phyloP scores from a whole-genome alignment of 164 flowering plant genomes.

The Annona cherimola region DNA sequence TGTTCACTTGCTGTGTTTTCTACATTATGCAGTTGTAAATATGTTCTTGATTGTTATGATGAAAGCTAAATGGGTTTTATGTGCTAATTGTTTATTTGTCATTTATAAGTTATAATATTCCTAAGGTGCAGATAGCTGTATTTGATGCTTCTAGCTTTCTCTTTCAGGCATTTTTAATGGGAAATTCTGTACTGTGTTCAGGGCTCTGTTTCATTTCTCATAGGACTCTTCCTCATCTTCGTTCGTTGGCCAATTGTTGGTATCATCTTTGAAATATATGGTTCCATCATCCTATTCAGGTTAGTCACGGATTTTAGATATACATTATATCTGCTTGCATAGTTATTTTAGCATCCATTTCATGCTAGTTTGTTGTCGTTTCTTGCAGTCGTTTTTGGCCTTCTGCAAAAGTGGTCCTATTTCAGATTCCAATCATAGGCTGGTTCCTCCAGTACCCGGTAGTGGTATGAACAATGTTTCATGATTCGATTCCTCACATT shows the following conservation, averaged over 20 bases:
- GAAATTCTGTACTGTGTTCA: conserved; percentile 21
- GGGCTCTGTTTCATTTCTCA: conserved; percentile 65
- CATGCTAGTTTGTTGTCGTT: conserved; percentile 5
- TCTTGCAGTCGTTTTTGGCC: conserved; percentile 69
- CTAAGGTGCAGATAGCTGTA: background rate
- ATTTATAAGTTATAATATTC: no score
- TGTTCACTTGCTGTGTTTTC: no score
- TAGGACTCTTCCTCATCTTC: conserved; percentile 65
- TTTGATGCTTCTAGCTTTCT: background rate
- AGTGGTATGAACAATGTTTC: conserved; percentile 30
- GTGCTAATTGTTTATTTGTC: background rate
- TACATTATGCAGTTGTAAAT: no score
- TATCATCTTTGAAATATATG: conserved; percentile 62
- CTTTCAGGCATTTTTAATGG: background rate
- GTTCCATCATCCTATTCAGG: conserved; percentile 62
- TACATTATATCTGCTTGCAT: background rate
- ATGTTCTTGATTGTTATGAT: background rate
- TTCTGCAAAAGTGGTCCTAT: conserved; percentile 48
- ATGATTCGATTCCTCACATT: background rate
- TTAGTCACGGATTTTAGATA: conserved; percentile 25
- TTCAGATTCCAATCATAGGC: conserved; percentile 69
- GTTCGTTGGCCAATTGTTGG: conserved; percentile 83
- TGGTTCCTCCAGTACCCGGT: conserved; percentile 55
- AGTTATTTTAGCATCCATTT: background rate
- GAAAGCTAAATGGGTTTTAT: background rate